Evolutionary conservation across 192 early-diverging fungal genomes (phyloP).

Genomic region (Phlyctochytrium arcticum): DNA sequence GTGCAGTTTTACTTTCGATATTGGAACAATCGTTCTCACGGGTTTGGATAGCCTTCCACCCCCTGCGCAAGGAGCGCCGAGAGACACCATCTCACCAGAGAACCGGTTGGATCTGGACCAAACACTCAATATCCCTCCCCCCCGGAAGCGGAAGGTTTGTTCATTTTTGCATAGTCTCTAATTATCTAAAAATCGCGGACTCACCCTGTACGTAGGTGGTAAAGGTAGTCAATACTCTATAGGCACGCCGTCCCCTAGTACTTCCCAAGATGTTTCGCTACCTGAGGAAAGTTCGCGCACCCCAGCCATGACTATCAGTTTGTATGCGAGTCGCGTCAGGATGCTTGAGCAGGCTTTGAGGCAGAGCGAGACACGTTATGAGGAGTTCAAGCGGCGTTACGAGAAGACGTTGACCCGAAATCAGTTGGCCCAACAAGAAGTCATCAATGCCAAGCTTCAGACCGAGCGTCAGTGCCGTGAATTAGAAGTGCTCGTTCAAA

Average conservation of each 20-base stretch:
- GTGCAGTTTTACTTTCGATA: no score
- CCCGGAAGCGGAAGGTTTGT: no score
- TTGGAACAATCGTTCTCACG: no score
- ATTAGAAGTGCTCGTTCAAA: not conserved
- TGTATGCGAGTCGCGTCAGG: constrained; percentile 9
- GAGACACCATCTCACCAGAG: no score
- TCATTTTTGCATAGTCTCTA: no score
- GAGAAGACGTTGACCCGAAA: not conserved
- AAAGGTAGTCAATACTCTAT: not conserved
- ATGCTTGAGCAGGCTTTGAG: constrained; percentile 22
- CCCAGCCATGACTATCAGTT: constrained; percentile 5
- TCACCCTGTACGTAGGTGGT: no score
- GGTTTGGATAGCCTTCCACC: no score
- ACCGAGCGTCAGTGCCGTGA: constrained; percentile 17
- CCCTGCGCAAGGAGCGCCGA: no score
- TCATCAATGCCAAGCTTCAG: constrained; percentile 22
- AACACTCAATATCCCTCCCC: no score
- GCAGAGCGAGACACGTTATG: constrained; percentile 22
- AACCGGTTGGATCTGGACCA: no score
- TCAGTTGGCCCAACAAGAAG: constrained; percentile 5
- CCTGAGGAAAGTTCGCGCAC: not conserved
- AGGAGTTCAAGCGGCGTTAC: constrained; percentile 13
- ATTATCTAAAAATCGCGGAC: no score
- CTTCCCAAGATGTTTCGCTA: not conserved
- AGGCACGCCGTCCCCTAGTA: not conserved